Base-by-base conservation (phyloP, 108 stramenopile genomes). In the Parietichytrium sp. region DNA sequence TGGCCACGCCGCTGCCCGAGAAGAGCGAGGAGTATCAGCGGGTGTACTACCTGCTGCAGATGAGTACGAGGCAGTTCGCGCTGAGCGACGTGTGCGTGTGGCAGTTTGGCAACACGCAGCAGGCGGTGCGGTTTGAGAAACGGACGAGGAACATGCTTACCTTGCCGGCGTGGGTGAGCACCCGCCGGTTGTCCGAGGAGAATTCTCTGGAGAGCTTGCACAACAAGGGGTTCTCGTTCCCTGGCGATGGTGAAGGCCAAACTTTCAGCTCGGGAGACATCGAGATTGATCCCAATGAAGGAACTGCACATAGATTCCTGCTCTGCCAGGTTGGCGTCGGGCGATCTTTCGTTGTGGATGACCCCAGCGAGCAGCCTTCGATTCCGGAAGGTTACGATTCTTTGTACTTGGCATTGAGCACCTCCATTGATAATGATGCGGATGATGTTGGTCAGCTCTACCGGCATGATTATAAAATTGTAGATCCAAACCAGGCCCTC, bases 261-360 rank as follows among this genome's bases (percentile, higher is more conserved):
- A 18, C 53, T 49, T 84, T 84, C 31, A 50, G 30, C 16, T 55
- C 54, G 4, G 84, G 84, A 15, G 33, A 81, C 31, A 51, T 84
- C 27, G 30, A 55, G 20, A 47, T 84, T 18, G 78, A 79, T 30
- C 79, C 79, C 29, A n/a, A 51, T 20, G 33, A 31, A 13, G 54
- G 47, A n/a, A 54, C 33, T 10, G 29, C 52, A 49, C 81, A 84
- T 51, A 54, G 54, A 33, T 81, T 81, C 38, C 33, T 84, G 48
- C 80, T 84, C 38, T 55, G 79, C 55, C 30, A 61, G 23, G 80
- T 84, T 25, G 84, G 38, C 61, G 80, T 84, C n/a, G 84, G 84
- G 38, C 55, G 81, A 7, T 31, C 81, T 16, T 84, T 82, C 48
- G 78, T 47, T 3, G 47, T 82, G 16, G 79, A 47, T 16, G 81